Conservation (phyloP, 2,329 filamentous ascomycete species). For the Colletotrichum eleusines region DNA sequence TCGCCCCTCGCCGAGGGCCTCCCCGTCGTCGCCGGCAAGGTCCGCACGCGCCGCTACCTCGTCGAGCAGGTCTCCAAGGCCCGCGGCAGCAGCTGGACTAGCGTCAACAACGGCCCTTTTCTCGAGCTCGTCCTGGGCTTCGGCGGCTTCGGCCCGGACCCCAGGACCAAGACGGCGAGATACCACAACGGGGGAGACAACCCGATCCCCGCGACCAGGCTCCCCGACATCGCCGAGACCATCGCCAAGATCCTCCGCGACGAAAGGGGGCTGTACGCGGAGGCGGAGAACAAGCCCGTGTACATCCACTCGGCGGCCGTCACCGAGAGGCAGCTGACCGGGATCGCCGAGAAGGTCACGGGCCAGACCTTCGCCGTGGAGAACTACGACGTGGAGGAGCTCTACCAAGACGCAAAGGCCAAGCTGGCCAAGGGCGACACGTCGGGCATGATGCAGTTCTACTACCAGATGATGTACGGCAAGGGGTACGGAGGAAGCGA, state of each 20-base stretch:
- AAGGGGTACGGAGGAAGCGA: conserved; percentile 31
- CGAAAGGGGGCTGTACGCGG: conserved; percentile 51
- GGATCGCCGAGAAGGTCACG: conserved; percentile 43
- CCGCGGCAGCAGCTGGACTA: conserved; percentile 47
- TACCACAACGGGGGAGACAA: conserved; percentile 63
- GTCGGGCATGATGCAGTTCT: conserved; percentile 21
- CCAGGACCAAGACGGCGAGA: conserved; percentile 48
- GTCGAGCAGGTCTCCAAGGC: conserved; percentile 29
- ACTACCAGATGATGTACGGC: conserved; percentile 32
- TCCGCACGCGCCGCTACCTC: conserved; percentile 39
- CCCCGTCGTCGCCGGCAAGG: conserved; percentile 43
- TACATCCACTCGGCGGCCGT: conserved; percentile 63
- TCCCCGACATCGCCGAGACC: conserved; percentile 60
- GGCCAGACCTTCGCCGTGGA: conserved; percentile 7
- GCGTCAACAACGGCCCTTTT: conserved; percentile 58
- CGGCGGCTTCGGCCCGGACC: conserved; percentile 40
- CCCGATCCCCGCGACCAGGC: conserved; percentile 59
- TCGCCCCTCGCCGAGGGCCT: conserved; percentile 39
- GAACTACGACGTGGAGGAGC: conserved; percentile 7
- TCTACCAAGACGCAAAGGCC: conserved; percentile 16
- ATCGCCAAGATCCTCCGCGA: conserved; percentile 58
- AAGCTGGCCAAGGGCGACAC: background rate
- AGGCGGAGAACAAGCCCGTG: conserved; percentile 65
- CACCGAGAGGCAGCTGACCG: conserved; percentile 64
- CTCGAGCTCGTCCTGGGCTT: conserved; percentile 46